A percentile compares a stretch with the other conserved stretches of the same genome.
Conservation (phyloP, 345 rosid genomes). For the Euphorbia tirucalli region DNA sequence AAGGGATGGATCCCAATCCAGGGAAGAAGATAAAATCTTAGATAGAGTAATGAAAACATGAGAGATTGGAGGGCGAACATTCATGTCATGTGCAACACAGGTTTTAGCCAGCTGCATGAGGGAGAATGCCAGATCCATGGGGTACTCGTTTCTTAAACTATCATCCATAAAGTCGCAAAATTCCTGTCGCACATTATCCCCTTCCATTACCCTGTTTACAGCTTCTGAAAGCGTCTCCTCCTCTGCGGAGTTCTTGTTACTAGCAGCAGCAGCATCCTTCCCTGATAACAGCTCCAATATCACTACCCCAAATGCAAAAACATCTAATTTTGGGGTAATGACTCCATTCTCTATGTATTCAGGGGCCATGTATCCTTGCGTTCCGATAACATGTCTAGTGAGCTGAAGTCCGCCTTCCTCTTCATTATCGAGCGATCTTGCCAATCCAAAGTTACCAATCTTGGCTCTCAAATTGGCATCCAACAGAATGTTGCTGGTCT, state of each 20-base stretch:
- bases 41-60: slow-evolving; percentile 55
- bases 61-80: slow-evolving; percentile 53
- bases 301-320: slow-evolving; percentile 80
- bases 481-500: slow-evolving; percentile 69
- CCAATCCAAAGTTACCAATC: slow-evolving; percentile 71
- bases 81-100: slow-evolving; percentile 61
- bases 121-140: slow-evolving; percentile 76
- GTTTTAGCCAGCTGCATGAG: slow-evolving; percentile 66
- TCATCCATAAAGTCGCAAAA: slow-evolving; percentile 61
- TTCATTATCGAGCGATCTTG: slow-evolving; percentile 49
- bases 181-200: slow-evolving; percentile 68
- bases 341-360: slow-evolving; percentile 87
- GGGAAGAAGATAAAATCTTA: slow-evolving; percentile 66
- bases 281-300: slow-evolving; percentile 81
- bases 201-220: slow-evolving; percentile 58
- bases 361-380: slow-evolving; percentile 86
- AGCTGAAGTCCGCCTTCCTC: slow-evolving; percentile 52
- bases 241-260: slow-evolving; percentile 27
- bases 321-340: slow-evolving; percentile 79
- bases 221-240: slow-evolving; percentile 47
- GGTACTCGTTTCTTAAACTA: slow-evolving; percentile 54
- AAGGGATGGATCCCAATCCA: slow-evolving; percentile 90
- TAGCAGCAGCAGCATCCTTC: slow-evolving; percentile 52
- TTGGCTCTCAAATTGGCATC: slow-evolving; percentile 74
- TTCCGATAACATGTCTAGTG: slow-evolving; percentile 80